Evolutionary conservation across 1,284 basidiomycete genomes (phyloP), one percentile per base, ranked within the genome.

Genomic region (Laetiporus sulphureus): DNA sequence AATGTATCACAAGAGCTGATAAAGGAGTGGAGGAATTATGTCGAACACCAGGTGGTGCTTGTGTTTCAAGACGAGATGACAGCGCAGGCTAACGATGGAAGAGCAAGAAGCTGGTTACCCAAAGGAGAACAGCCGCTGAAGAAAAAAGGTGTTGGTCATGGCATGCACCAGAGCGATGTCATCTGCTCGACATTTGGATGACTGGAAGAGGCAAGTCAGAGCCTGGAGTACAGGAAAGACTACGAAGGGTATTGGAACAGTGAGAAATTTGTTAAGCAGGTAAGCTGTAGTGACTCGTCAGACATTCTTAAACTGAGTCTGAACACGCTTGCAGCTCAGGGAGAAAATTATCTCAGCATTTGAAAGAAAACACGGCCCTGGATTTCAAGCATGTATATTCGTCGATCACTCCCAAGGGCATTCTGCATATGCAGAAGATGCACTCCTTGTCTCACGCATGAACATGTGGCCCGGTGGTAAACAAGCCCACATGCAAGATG

Each of bases 161-260:
- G 48, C 2, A 42, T 54, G 3, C 52, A 54, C 43, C 42, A 44
- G 22, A 52, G 52, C 34, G 50, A 50, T 15, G 33, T 51, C n/a
- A 52, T 54, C 19, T 50, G 44, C 37, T 48, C 42, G 22, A 50
- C 45, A 1, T 36, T 49, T 32, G 52, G 50, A 2, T 48, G 46
- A 40, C 23, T 53, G 22, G 23, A 36, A 40, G 25, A 41, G 3
- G 52, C 48, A 22, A 41, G 45, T 12, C 38, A 47, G 23, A 48
- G 45, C 2, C 36, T 71, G 3, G 61, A 69, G 36, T 68, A 71
- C 55, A 65, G 69, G 4, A 71, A 71, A 44, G 66, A 67, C 51
- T 60, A 68, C 36, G 59, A 70, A 5, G 67, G 68, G 0, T 72
- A 66, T 52, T 71, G 69, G 63, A 65, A 44, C 21, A 62, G 64